Evolutionary conservation across 2,329 filamentous ascomycete genomes (phyloP).

Genomic region (Penicillium sp.): DNA sequence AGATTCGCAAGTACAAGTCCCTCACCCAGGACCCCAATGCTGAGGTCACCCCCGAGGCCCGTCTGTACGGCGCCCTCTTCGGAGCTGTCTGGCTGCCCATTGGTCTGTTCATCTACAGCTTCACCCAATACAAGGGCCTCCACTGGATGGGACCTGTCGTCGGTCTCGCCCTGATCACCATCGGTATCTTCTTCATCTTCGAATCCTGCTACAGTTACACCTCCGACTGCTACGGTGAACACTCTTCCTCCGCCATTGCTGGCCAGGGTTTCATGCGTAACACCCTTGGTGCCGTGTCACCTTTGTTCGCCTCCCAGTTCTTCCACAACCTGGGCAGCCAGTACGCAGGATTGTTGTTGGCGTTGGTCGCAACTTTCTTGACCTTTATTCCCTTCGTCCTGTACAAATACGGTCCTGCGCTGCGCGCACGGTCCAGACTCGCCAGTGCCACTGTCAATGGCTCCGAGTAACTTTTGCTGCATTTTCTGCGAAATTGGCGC

Average conservation of each 20-base stretch:
- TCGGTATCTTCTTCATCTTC: conserved; percentile 56
- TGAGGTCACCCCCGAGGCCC: conserved; percentile 47
- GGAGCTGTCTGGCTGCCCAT: conserved; percentile 52
- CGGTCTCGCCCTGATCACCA: conserved; percentile 52
- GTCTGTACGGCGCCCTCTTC: conserved; percentile 53
- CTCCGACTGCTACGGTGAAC: conserved; percentile 55
- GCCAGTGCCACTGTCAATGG: conserved; percentile 23
- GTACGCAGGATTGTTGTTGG: conserved; percentile 54
- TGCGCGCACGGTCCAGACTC: conserved; percentile 35
- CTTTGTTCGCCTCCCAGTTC: conserved; percentile 55
- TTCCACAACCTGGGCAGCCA: conserved; percentile 57
- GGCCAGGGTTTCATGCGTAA: conserved; percentile 57
- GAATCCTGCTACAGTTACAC: conserved; percentile 52
- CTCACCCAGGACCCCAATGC: conserved; percentile 38
- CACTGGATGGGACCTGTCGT: conserved; percentile 54
- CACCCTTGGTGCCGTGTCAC: conserved; percentile 55
- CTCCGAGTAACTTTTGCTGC: background rate
- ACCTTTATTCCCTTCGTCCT: conserved; percentile 35
- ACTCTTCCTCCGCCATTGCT: conserved; percentile 45
- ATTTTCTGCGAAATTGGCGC: background rate
- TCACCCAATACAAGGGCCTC: conserved; percentile 54
- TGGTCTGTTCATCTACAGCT: conserved; percentile 56
- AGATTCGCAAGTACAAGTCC: conserved; percentile 54
- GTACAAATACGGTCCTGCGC: conserved; percentile 29
- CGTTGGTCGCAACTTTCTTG: conserved; percentile 46